Evolutionary conservation across 331 rosid species (phyloP), one percentile per base, ranked within the genome.

Genomic region (Pyracantha coccinea): DNA sequence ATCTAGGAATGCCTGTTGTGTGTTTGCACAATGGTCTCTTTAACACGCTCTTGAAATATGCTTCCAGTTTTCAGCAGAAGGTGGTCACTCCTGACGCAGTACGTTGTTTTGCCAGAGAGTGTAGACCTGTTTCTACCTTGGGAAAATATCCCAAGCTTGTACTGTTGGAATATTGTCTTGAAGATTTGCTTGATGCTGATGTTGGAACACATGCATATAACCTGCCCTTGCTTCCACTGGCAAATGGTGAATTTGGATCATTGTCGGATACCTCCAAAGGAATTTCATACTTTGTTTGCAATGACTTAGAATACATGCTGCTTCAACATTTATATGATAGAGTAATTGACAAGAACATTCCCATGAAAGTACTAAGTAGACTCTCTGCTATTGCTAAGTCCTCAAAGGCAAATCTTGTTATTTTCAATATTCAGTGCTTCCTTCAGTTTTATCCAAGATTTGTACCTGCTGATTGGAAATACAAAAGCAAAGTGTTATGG

Each of bases 381-480:
- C 97, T 94, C 75, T 88, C 87, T 77, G 83, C 90, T 74, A 83
- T 92, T 85, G 99, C 99, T 23, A 89, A 68, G 93, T 90, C 99
- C 66, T 81, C 89, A 21, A 87, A 80, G 75, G 84, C 99, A 75
- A 94, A 94, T 80, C 75, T 94, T 66, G 45, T 63, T 54, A 69
- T 86, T 77, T 89, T 87, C 84, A 86, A 76, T 71, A 75, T 85
- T 75, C 86, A 90, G 86, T 82, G 84, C 81, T 81, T 94, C 75
- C 87, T 85, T 68, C 90, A 88, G 69, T 86, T 92, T 71, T 89
- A 88, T 75, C 91, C 91, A 67, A 84, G 69, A 73, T 86, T 94
- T 80, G 83, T 90, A 74, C 97, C 97, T 61, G 83, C 89, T 84
- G 97, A 88, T 73, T 94, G 99, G 99, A 90, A 92, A 78, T 83